A percentile compares a stretch with the other conserved stretches of the same genome.
These are phyloP conservation scores for Hericium coralloides DNA, from an alignment of 768 basidiomycete species.

Conservation along the genomic window DNA sequence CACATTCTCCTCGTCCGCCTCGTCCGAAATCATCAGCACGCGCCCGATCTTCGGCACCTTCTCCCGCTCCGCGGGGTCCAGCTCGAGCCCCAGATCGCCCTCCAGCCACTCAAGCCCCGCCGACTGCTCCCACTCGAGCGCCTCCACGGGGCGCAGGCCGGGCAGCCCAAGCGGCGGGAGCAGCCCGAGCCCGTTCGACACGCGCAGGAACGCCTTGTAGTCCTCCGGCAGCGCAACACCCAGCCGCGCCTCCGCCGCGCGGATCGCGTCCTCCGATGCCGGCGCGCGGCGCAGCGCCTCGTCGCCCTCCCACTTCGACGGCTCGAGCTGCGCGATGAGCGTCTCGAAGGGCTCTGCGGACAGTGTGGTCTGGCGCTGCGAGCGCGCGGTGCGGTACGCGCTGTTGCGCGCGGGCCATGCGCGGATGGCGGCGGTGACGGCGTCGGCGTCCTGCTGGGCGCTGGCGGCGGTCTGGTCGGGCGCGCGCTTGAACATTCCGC, in stretches of 20 bases:
- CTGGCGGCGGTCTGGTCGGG: neutral
- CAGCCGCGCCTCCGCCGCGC: neutral
- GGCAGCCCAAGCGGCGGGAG: neutral
- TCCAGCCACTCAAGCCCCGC: neutral
- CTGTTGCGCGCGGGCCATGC: neutral
- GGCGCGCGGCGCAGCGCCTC: neutral
- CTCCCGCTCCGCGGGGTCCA: neutral
- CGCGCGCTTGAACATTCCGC: neutral
- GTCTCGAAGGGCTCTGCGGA: neutral
- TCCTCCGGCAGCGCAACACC: neutral
- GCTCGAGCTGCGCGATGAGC: neutral
- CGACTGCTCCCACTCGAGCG: neutral
- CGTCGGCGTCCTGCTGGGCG: neutral
- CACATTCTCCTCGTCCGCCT: neutral
- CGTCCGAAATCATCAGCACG: neutral
- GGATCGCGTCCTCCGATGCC: neutral
- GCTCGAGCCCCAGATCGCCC: neutral
- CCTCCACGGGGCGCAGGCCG: neutral
- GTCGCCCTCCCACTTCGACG: neutral
- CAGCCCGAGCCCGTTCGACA: neutral
- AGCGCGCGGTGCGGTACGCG: neutral
- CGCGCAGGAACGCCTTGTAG: neutral
- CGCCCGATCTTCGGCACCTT: conserved; percentile 1
- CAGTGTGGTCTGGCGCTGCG: neutral
- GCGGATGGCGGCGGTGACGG: neutral